Evolutionary conservation across 306 rosid species (phyloP), one percentile per base, ranked within the genome.

Genomic region (Ormosia emarginata): DNA sequence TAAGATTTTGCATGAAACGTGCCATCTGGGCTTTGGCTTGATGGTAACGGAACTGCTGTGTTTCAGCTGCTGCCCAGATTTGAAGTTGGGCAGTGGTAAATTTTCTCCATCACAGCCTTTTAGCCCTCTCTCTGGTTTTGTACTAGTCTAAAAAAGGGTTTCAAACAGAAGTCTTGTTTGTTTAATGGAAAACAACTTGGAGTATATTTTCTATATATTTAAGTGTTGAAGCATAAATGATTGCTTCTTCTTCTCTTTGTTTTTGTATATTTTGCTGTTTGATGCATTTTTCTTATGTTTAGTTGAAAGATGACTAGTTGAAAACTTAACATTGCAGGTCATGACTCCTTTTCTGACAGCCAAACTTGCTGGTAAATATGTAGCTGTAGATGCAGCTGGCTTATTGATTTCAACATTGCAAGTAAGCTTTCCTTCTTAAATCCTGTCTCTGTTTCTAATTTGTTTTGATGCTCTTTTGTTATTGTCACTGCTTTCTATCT

Each of bases 281-380:
- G 6, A 32, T 41, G 14, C 15, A 32, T 30, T 75, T 63, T 59
- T 59, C n/a, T 8, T 36, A 15, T 72, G 50, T 15, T 52, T 13
- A 32, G 36, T 4, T 61, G 44, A 43, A 75, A 46, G 32, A 18
- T 29, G 34, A 67, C 66, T 17, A 3, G 2, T 71, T 55, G 14
- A 59, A 61, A 52, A 39, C 67, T 58, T 67, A n/a, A 57, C 62
- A 10, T 75, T 87, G 87, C 91, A 94, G 97, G 82, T 94, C 79
- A 88, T 92, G 98, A 92, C 97, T 71, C 98, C 97, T 46, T 85
- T 85, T 84, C 87, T 94, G 71, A 94, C 98, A 2, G 94, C 93
- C 56, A 91, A 89, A 83, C 94, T 94, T 62, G 98, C 97, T 53
- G 97, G 97, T 65, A 91, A 91, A 78, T 94, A 87, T 71, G 94